A percentile compares a stretch with the other conserved stretches of the same genome.
Evolutionary conservation across 2,329 filamentous ascomycete species (phyloP).

Genomic region (Epichloe bromicola): DNA sequence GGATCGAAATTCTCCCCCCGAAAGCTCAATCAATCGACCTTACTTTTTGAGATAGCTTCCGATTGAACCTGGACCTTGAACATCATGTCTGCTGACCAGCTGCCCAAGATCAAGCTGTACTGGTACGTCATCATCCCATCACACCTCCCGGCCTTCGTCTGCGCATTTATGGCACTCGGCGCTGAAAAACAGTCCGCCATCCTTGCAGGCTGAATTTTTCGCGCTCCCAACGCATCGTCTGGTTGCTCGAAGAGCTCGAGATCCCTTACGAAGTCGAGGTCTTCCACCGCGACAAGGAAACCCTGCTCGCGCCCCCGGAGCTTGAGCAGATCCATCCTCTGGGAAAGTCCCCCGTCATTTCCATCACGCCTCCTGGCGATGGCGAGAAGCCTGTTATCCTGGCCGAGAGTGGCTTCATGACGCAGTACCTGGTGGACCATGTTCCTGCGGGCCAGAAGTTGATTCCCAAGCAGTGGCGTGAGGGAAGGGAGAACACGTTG

Average conservation of each 20-base stretch:
- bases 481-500: conserved; percentile 42
- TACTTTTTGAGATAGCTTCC: background rate
- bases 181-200: background rate
- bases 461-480: conserved; percentile 40
- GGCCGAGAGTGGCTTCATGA: conserved; percentile 70
- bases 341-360: conserved; percentile 74
- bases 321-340: conserved; percentile 70
- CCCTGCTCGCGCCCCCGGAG: conserved; percentile 59
- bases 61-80: background rate
- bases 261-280: conserved; percentile 68
- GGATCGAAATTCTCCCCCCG: background rate
- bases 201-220: conserved; percentile 65
- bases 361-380: conserved; percentile 35
- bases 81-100: conserved; percentile 4
- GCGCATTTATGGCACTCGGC: background rate
- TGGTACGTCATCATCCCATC: conserved; percentile 32
- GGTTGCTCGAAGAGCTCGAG: conserved; percentile 74
- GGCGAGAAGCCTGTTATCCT: conserved; percentile 43
- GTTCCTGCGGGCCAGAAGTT: conserved; percentile 32
- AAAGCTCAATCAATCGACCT: background rate
- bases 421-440: conserved; percentile 68
- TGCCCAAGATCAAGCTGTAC: conserved; percentile 48
- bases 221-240: conserved; percentile 69
- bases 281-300: conserved; percentile 53
- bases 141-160: background rate